Conservation (phyloP, 2,329 filamentous ascomycete genomes). For the Xylariaceae sp. region DNA sequence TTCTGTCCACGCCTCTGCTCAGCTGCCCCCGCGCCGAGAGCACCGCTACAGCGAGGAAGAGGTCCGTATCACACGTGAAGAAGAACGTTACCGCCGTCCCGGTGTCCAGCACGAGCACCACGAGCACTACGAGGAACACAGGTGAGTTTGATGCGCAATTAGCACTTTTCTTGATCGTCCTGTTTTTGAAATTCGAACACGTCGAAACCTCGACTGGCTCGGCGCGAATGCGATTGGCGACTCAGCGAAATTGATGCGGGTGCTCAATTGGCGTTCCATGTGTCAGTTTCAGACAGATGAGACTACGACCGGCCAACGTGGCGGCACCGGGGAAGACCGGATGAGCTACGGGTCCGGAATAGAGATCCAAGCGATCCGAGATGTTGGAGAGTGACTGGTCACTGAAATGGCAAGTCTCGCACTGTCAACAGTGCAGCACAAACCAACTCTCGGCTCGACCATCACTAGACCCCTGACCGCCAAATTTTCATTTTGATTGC, state of each 20-base stretch:
- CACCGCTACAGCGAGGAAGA: constrained; percentile 75
- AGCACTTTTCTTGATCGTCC: constrained; percentile 27
- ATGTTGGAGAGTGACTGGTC: not conserved
- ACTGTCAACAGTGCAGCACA: constrained; percentile 11
- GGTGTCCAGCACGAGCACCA: constrained; percentile 55
- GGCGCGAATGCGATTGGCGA: not conserved
- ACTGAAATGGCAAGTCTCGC: constrained; percentile 3
- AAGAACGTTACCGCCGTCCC: constrained; percentile 72
- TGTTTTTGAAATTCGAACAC: not conserved
- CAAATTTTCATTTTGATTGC: constrained; percentile 13
- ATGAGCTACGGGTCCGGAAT: not conserved
- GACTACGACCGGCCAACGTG: not conserved
- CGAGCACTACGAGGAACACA: constrained; percentile 50
- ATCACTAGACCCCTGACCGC: constrained; percentile 5
- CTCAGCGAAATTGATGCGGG: not conserved
- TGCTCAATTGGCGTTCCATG: not conserved
- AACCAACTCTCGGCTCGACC: constrained; percentile 8
- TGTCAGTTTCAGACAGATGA: not conserved
- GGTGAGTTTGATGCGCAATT: constrained; percentile 32
- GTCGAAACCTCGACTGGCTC: too few species aligned
- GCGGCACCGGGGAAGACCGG: not conserved
- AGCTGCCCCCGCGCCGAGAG: constrained; percentile 61
- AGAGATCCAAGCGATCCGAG: not conserved
- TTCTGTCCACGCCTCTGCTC: constrained; percentile 61
- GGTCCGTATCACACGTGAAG: constrained; percentile 73